Conservation (phyloP, 768 basidiomycete species). For the Mrakia frigida region DNA sequence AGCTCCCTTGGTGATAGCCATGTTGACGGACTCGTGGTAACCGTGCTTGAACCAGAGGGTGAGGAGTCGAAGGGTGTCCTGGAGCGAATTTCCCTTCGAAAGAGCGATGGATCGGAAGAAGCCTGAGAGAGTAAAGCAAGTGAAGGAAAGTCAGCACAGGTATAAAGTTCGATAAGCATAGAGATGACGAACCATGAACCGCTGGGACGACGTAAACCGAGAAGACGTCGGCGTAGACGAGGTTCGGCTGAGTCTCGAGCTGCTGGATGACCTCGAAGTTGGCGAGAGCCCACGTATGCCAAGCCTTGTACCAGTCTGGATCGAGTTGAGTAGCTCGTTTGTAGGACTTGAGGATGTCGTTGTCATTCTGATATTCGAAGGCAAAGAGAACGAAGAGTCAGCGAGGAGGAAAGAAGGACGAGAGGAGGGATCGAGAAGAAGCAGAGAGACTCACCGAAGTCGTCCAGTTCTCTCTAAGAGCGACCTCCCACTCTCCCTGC, state of each 20-base stretch:
- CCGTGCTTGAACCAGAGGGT: conserved; percentile 99
- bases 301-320: conserved; percentile 96
- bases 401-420: not conserved
- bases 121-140: conserved; percentile 26
- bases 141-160: not conserved
- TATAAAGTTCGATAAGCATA: not conserved
- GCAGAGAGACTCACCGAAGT: conserved; percentile 52
- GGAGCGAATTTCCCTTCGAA: conserved; percentile 81
- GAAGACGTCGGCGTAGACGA: conserved; percentile 60
- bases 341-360: conserved; percentile 76
- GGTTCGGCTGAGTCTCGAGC: conserved; percentile 58
- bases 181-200: conserved; percentile 61
- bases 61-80: conserved; percentile 85
- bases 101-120: conserved; percentile 94
- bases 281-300: conserved; percentile 97
- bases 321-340: conserved; percentile 83
- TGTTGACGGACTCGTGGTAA: conserved; percentile 77
- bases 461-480: conserved; percentile 68
- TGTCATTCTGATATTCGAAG: not conserved
- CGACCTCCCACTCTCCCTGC: conserved; percentile 88
- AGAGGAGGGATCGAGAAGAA: not conserved
- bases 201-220: conserved; percentile 84
- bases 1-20: conserved; percentile 82
- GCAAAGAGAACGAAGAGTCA: not conserved
- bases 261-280: conserved; percentile 89